A percentile compares a stretch with the other conserved stretches of the same genome.
Conservation (phyloP, 345 rosid genomes). For the Salix arbutifolia region DNA sequence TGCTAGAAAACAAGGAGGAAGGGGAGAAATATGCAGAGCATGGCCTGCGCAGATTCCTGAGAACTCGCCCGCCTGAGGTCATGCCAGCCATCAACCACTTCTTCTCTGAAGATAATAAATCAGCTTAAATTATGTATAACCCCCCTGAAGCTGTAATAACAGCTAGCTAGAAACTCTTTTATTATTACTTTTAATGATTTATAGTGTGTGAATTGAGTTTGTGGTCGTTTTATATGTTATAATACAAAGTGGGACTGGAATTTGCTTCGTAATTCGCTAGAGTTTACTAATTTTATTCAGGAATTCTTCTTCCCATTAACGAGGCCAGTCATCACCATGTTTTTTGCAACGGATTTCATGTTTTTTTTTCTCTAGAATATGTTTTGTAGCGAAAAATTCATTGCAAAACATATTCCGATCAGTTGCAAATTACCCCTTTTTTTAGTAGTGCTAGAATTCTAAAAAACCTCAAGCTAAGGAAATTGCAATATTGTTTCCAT, state of each 20-base stretch:
- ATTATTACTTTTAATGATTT: background rate
- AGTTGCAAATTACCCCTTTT: too few relatives aligned
- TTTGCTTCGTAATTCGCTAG: background rate
- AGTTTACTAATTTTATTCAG: background rate
- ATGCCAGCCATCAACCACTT: conserved; percentile 73
- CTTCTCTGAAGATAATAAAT: conserved; percentile 45
- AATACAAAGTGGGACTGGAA: background rate
- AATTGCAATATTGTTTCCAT: too few relatives aligned
- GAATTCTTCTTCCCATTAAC: background rate
- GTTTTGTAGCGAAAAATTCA: too few relatives aligned
- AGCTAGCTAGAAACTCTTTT: background rate
- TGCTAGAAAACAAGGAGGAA: conserved; percentile 62
- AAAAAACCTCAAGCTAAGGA: too few relatives aligned
- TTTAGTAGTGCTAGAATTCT: too few relatives aligned
- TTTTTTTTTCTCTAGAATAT: too few relatives aligned
- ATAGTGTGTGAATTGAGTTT: background rate
- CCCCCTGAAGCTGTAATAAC: background rate
- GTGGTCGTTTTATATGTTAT: background rate
- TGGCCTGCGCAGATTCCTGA: conserved; percentile 56
- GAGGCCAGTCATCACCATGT: too few relatives aligned
- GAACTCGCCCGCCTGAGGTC: conserved; percentile 63
- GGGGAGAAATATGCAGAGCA: conserved; percentile 69
- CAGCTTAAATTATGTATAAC: background rate
- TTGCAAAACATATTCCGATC: too few relatives aligned
- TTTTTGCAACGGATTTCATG: too few relatives aligned